A percentile compares a stretch with the other conserved stretches of the same genome.
Evolutionary conservation across 2,329 filamentous ascomycete genomes (phyloP).

Genomic region (Gnomoniopsis sp.): DNA sequence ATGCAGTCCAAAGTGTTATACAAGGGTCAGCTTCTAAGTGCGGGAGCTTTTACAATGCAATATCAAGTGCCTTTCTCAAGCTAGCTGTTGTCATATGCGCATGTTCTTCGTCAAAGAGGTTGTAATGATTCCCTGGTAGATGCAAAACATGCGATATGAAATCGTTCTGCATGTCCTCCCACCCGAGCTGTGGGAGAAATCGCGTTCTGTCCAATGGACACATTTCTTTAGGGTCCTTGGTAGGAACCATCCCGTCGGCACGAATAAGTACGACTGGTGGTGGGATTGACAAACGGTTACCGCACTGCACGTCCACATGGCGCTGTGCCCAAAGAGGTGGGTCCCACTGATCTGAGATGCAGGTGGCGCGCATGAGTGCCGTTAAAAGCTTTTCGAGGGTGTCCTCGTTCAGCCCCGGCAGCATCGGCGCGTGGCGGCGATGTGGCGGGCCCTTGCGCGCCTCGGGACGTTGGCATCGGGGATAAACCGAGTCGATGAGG

Average conservation of each 20-base stretch:
- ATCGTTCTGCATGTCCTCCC: neutral
- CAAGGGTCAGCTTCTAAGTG: no score
- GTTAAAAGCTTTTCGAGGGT: neutral
- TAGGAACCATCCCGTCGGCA: neutral
- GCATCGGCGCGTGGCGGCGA: neutral
- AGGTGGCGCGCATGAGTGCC: neutral
- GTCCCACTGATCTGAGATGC: neutral
- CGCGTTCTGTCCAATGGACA: neutral
- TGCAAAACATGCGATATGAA: neutral
- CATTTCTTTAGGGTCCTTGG: neutral
- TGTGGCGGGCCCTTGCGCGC: neutral
- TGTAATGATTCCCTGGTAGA: neutral
- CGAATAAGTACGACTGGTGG: neutral
- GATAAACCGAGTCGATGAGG: neutral
- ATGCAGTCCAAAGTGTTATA: no score
- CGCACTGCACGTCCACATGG: neutral
- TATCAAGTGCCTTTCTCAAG: no score
- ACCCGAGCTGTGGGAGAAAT: neutral
- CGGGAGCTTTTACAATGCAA: no score
- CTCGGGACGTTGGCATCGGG: neutral
- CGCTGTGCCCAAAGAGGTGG: neutral
- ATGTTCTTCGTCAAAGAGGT: neutral
- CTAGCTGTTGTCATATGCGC: no score
- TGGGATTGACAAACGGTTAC: neutral
- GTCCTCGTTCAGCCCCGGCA: neutral